A percentile compares a stretch with the other conserved stretches of the same genome.
phyloP scores from a whole-genome alignment of 2,329 filamentous ascomycete species.

The Talaromyces sp. region DNA sequence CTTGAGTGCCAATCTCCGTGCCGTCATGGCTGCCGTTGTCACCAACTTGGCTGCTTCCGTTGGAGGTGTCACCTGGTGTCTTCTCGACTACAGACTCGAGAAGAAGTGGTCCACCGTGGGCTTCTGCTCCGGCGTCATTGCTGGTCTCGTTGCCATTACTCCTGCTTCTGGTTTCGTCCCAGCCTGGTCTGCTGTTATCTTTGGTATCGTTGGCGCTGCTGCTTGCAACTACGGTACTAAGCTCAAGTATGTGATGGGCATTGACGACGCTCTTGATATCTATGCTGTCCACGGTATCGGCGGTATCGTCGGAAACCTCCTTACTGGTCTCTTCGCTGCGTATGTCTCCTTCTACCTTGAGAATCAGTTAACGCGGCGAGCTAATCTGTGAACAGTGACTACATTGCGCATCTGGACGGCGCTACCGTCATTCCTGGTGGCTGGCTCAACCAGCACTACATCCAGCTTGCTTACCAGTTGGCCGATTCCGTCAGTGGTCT shows the following conservation, averaged over 20 bases:
- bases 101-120: slow-evolving; percentile 90
- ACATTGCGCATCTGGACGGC: slow-evolving; percentile 78
- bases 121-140: slow-evolving; percentile 86
- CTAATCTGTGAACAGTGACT: slow-evolving; percentile 51
- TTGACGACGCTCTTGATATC: slow-evolving; percentile 85
- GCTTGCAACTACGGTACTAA: slow-evolving; percentile 89
- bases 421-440: slow-evolving; percentile 65
- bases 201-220: slow-evolving; percentile 69
- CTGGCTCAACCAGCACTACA: slow-evolving; percentile 79
- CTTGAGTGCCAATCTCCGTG: slow-evolving; percentile 74
- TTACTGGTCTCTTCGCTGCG: slow-evolving; percentile 78
- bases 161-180: slow-evolving; percentile 84
- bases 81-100: slow-evolving; percentile 84
- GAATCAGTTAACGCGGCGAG: too few relatives aligned
- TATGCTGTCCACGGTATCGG: slow-evolving; percentile 79
- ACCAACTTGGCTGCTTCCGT: slow-evolving; percentile 82
- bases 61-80: slow-evolving; percentile 83
- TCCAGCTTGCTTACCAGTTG: slow-evolving; percentile 78
- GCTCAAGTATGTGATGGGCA: slow-evolving; percentile 75
- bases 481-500: slow-evolving; percentile 75
- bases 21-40: slow-evolving; percentile 79
- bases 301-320: slow-evolving; percentile 72
- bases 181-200: slow-evolving; percentile 77
- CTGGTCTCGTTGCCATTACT: slow-evolving; percentile 82
- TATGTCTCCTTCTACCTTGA: slow-evolving; percentile 38